phyloP scores from a whole-genome alignment of 306 rosid genomes.

The Rosa multiflora region DNA sequence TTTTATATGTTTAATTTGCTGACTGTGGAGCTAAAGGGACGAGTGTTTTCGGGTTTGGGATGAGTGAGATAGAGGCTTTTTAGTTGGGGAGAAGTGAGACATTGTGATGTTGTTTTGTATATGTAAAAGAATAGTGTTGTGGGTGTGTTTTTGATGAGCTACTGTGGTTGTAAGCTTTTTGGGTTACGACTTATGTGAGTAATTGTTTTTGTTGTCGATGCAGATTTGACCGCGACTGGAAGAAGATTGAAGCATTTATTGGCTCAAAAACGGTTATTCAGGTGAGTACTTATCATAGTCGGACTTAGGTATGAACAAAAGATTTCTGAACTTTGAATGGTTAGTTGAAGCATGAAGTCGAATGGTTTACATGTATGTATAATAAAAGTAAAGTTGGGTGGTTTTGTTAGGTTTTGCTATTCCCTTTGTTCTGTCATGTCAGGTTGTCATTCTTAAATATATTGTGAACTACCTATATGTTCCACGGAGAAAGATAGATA shows the following conservation, averaged over 20 bases:
- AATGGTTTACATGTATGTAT: not conserved
- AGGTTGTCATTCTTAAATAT: not conserved
- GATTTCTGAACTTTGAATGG: not conserved
- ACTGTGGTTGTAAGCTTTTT: not conserved
- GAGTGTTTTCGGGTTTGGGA: constrained; percentile 7
- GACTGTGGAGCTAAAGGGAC: not conserved
- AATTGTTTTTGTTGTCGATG: constrained; percentile 22
- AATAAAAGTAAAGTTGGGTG: not conserved
- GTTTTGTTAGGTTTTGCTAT: not conserved
- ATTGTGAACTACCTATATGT: not conserved
- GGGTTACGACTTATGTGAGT: too few relatives aligned
- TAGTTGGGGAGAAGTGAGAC: not conserved
- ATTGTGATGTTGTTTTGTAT: not conserved
- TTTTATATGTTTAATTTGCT: not conserved
- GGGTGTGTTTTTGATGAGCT: not conserved
- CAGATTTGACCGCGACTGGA: constrained; percentile 99
- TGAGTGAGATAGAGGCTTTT: not conserved
- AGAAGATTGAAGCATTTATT: constrained; percentile 94
- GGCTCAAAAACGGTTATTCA: constrained; percentile 98
- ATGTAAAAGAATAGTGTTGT: not conserved
- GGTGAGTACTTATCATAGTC: constrained; percentile 43
- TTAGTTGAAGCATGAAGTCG: not conserved
- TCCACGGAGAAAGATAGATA: not conserved
- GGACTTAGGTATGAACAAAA: not conserved
- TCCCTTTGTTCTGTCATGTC: not conserved